These are phyloP conservation scores for Volutella citrinella DNA, from an alignment of 2,329 filamentous ascomycete species.

Conservation along the genomic window DNA sequence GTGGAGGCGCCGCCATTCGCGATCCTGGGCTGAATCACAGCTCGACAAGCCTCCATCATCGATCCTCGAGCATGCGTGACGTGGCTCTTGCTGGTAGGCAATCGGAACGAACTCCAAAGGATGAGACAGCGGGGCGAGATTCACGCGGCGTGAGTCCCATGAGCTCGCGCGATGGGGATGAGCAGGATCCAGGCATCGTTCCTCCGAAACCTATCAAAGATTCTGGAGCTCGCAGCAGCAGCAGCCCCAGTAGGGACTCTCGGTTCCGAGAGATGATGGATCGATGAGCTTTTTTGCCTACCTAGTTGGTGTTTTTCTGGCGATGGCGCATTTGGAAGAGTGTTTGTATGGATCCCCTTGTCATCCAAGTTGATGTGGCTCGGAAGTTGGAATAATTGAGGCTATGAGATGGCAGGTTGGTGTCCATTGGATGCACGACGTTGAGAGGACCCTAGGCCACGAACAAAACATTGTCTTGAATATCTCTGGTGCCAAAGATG, in stretches of 20 bases:
- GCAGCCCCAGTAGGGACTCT: conserved; percentile 55
- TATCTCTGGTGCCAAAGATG: too few species aligned
- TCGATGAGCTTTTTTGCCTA: conserved; percentile 9
- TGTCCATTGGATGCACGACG: too few species aligned
- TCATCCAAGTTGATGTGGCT: too few species aligned
- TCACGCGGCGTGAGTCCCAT: conserved; percentile 36
- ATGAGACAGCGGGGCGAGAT: conserved; percentile 20
- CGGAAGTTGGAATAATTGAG: too few species aligned
- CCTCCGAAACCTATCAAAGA: conserved; percentile 38
- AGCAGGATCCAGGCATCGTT: conserved; percentile 26
- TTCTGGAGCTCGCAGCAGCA: conserved; percentile 34
- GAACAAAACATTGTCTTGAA: too few species aligned
- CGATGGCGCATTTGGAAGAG: too few species aligned
- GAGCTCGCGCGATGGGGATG: conserved; percentile 29
- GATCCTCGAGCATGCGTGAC: conserved; percentile 43
- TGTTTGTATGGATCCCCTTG: too few species aligned
- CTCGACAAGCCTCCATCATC: conserved; percentile 40
- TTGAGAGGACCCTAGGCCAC: too few species aligned
- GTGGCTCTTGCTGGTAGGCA: conserved; percentile 43
- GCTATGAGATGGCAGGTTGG: too few species aligned
- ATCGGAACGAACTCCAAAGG: conserved; percentile 19
- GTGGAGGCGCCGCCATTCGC: conserved; percentile 49
- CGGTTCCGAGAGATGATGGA: conserved; percentile 57
- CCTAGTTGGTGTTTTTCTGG: too few species aligned
- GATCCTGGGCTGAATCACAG: conserved; percentile 43